Percentiles rank a stretch among this genome's conserved stretches.
Evolutionary conservation across 768 basidiomycete genomes (phyloP).

Genomic region (Amyloporia xantha): DNA sequence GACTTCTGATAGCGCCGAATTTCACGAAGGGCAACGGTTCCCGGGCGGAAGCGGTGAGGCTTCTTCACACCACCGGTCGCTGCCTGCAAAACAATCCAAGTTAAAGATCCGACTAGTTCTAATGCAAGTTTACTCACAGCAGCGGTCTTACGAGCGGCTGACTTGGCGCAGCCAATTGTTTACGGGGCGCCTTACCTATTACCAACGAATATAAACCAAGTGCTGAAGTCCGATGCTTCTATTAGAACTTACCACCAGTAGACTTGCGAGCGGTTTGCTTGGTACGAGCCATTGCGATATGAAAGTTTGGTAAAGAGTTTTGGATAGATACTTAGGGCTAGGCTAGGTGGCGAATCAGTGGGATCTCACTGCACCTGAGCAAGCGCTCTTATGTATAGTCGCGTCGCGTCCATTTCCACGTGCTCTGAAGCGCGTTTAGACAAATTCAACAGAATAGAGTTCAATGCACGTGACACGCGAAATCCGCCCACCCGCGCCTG

Average conservation of each 20-base stretch:
- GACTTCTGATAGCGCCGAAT: constrained; percentile 36
- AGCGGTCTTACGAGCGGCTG: constrained; percentile 58
- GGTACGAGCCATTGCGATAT: constrained; percentile 57
- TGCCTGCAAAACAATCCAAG: constrained; percentile 16
- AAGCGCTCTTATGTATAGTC: constrained; percentile 16
- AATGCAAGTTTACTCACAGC: constrained; percentile 25
- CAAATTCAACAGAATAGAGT: constrained; percentile 21
- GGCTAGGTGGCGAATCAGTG: background rate
- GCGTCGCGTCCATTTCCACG: constrained; percentile 19
- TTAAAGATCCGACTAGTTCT: background rate
- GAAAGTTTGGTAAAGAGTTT: background rate
- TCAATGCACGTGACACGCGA: constrained; percentile 15
- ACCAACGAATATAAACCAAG: too few species aligned
- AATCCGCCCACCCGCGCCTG: constrained; percentile 3
- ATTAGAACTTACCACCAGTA: constrained; percentile 55
- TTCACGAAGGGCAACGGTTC: constrained; percentile 32
- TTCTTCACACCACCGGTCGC: constrained; percentile 66
- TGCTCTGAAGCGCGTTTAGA: constrained; percentile 19
- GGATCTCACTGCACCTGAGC: too few species aligned
- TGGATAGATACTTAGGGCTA: background rate
- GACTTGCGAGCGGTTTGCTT: constrained; percentile 77
- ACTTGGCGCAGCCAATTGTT: constrained; percentile 67
- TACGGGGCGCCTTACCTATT: constrained; percentile 57
- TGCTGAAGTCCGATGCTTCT: too few species aligned
- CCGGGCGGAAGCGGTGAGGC: constrained; percentile 34